These are phyloP conservation scores for Podaxis sp. DNA, from an alignment of 768 basidiomycete genomes.

Conservation along the genomic window DNA sequence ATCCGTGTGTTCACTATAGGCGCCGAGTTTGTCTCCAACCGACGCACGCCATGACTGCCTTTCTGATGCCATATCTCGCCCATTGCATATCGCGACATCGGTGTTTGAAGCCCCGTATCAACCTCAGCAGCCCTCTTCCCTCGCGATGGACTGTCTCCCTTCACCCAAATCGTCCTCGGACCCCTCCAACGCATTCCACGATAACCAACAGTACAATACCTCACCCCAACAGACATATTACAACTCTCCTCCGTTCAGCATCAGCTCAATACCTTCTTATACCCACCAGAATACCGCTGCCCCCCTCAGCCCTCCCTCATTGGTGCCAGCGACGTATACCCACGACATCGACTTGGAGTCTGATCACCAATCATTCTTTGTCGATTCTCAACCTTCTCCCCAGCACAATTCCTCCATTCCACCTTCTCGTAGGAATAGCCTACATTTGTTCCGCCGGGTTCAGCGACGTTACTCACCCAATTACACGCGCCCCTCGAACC, in stretches of 20 bases:
- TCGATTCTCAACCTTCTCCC: not conserved
- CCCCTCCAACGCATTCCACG: not conserved
- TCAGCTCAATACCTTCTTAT: not conserved
- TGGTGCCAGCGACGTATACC: conserved; percentile 1
- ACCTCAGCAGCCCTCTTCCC: not conserved
- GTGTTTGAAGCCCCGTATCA: not conserved
- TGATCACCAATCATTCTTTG: not conserved
- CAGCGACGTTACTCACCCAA: not conserved
- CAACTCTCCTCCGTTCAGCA: not conserved
- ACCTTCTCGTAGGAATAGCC: conserved; percentile 1
- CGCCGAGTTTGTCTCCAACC: not conserved
- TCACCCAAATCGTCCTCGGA: conserved; percentile 4
- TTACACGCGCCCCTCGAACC: not conserved
- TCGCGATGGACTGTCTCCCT: not conserved
- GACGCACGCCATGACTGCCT: not conserved
- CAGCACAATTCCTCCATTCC: not conserved
- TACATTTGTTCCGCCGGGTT: not conserved
- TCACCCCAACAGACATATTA: not conserved
- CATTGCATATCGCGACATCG: not conserved
- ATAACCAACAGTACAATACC: not conserved
- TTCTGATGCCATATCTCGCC: not conserved
- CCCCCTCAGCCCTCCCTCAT: not conserved
- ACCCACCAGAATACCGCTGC: not conserved
- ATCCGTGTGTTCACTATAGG: not conserved
- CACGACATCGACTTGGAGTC: not conserved